Base-by-base conservation (phyloP, 2,329 filamentous ascomycete species). In the Rutstroemia sp. region DNA sequence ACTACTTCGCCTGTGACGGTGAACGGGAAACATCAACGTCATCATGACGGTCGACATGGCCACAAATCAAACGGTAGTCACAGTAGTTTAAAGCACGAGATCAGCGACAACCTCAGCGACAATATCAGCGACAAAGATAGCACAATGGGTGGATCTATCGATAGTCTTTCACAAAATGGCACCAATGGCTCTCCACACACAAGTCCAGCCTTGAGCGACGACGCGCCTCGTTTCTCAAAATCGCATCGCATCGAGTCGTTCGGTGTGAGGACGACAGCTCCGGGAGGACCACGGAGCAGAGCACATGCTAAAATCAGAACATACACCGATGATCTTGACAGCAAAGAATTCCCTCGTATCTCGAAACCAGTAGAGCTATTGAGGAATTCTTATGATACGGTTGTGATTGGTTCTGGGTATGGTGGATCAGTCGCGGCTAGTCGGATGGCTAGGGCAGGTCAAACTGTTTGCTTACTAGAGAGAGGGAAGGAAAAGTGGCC, bases 321-420 rank as follows among this genome's bases (percentile, higher is more conserved):
- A 10, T 69, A 70, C 45, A 64, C 56, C 4, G 67, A 70, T 57
- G 65, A 70, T 48, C 54, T 63, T n/a, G 50, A 63, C 14, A 57
- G 44, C 6, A 64, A 65, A 45, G 42, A 57, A 25, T 82, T 76
- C 58, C 80, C 80, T 1, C 75, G 80, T 1, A 77, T 84, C 57
- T 80, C 79, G 21, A 78, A 75, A 57, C 76, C 79, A 0, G 75
- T 84, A 12, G 78, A 83, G 64, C 70, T 83, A 25, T 77, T 86
- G 66, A 74, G 77, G 25, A 71, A 73, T 55, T 71, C 72, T 6
- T 88, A 88, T 62, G 84, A 88, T 69, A 79, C 79, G 40, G 77
- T 88, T 10, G 81, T 88, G 30, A 80, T 88, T 57, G 84, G 85
- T 1, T 86, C 83, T 9, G 85, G 85, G 1, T 88, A 88, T 67